Evolutionary conservation across 495 filamentous ascomycete species (phyloP), one percentile per base, ranked within the genome.

Genomic region (Penicillium roqueforti): DNA sequence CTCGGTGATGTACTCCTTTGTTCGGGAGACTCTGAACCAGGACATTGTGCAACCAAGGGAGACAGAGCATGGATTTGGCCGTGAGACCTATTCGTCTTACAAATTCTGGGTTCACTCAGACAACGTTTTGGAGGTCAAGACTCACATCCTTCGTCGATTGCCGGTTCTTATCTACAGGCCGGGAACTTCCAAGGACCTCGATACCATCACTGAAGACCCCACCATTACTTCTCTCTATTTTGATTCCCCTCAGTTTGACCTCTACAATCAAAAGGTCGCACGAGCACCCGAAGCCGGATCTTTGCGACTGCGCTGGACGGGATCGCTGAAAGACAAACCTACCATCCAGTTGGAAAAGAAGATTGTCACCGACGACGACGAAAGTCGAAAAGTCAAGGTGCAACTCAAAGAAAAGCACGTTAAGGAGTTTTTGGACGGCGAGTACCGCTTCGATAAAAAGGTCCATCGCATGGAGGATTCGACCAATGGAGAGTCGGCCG

Each of bases 21-120:
- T 93, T 51, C 86, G 90, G 25, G 88, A 96, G 69, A 83, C 87
- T 36, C 73, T 95, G 42, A 72, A 60, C 38, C 82, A 91, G 47
- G 75, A 75, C 13, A 78, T 56, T 54, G 62, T 62, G 41, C 76
- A 77, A 60, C 61, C 69, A 7, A 71, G 71, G 41, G 71, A 73
- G 11, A 53, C 62, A 28, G 76, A 73, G 40, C 65, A 62, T 52
- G 71, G 72, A 10, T 68, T 72, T 19, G 79, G 75, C 31, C 79
- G 73, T 14, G 82, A 92, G 61, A 78, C 79, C 51, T 97, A 95
- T 67, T 88, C 82, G n/a, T 89, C 91, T 22, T 84, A 93, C 70
- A 98, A 97, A 75, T 98, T 97, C 75, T 98, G 95, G 93, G 87
- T 98, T 13, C 93, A 98, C 64, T 76, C 82, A 1, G 93, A 97